Base-by-base conservation (phyloP, 2,329 filamentous ascomycete genomes). In the Trichocomaceae sp. region DNA sequence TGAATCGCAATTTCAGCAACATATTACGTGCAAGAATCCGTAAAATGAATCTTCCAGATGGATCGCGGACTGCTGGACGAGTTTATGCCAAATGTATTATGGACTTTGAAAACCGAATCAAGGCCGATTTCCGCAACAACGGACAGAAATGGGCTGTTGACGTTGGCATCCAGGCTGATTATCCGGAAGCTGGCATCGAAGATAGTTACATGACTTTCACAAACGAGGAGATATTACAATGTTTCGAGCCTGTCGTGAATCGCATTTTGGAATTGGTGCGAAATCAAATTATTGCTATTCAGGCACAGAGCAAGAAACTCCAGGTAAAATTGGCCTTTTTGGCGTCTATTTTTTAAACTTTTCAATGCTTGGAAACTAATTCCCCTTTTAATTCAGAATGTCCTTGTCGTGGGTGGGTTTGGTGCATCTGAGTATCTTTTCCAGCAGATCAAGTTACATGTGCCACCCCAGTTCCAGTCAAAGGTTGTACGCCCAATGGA, bases 161-260 rank as follows among this genome's bases (percentile, higher is more conserved):
- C 69, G 93, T 99, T 49, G 93, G 93, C 68, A 97, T 99, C 66
- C 93, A 99, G 78, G 90, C 92, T 44, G 93, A 97, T 69, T 97
- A 95, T 77, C 92, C 92, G 39, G 93, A 97, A 69, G 93, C 93
- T 31, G 91, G 90, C 63, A 97, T 99, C 63, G 93, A 97, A 75
- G 93, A 99, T 74, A 92, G 93, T 50, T 97, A 96, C 78, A 99
- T 99, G 93, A 97, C 92, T 2, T 99, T 99, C 71, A 97, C 91
- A 59, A 97, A 99, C 70, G 93, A 97, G 75, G 93, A 99, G 74
- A 97, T 99, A 65, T 79, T 99, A 63, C 92, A 97, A 76, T 97
- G 93, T 77, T 99, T 97, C 71, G 92, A 97, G 78, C 93, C 93
- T 12, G 93, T 99, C 9, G 92, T 97, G 54, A 96, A 97, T 78